Evolutionary conservation across 176 grass and related monocot genomes (phyloP).

Genomic region (Bonia amplexicaulis): DNA sequence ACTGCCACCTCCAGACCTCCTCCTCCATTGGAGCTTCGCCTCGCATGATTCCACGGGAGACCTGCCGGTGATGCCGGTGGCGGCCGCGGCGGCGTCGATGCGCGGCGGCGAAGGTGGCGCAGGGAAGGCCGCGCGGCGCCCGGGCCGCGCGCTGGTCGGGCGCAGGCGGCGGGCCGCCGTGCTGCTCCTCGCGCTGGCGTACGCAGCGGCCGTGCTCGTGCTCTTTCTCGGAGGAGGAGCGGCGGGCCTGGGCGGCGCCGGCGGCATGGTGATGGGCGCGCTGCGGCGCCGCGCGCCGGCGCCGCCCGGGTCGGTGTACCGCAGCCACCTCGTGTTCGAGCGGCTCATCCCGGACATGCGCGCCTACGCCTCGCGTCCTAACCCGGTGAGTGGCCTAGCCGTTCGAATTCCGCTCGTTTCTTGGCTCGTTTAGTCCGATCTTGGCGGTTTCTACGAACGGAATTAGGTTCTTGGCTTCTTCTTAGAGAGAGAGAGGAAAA

Average conservation of each 20-base stretch:
- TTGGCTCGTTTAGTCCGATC: not conserved
- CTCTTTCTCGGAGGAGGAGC: conserved; percentile 31
- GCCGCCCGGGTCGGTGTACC: conserved; percentile 69
- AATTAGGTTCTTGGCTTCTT: not conserved
- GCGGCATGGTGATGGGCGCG: conserved; percentile 23
- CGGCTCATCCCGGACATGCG: conserved; percentile 69
- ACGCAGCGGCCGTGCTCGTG: conserved; percentile 42
- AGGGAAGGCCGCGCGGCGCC: conserved; percentile 18
- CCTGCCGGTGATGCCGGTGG: conserved; percentile 10
- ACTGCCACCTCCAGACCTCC: not conserved
- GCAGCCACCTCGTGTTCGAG: conserved; percentile 71
- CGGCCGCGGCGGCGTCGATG: conserved; percentile 1
- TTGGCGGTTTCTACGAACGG: not conserved
- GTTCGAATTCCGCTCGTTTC: not conserved
- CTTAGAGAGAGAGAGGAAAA: not conserved
- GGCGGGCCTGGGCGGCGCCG: conserved; percentile 9
- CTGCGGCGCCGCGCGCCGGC: conserved; percentile 14
- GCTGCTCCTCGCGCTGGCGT: conserved; percentile 55
- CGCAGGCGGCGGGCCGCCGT: conserved; percentile 42
- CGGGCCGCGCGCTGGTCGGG: conserved; percentile 22
- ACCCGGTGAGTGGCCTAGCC: conserved; percentile 20
- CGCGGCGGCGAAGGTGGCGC: conserved; percentile 7
- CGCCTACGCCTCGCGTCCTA: conserved; percentile 12
- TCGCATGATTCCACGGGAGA: conserved; percentile 21
- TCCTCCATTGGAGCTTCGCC: not conserved